Percentiles rank a stretch among this genome's conserved stretches.
Evolutionary conservation across 176 grass and related monocot genomes (phyloP).

Genomic region (Avena eriantha): DNA sequence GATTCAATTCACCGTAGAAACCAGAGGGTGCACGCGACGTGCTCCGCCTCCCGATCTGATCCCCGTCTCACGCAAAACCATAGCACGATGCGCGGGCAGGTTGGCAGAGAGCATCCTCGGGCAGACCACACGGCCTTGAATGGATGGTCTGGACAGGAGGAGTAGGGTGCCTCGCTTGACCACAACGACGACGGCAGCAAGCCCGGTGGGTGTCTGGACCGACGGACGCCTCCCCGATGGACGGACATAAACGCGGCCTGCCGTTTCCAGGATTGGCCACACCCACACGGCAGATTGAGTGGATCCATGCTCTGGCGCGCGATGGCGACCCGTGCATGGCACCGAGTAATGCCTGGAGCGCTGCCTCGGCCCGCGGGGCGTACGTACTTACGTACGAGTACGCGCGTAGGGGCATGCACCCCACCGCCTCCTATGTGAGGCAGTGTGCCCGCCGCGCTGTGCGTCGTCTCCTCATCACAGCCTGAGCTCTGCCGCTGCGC

Average conservation of each 20-base stretch:
- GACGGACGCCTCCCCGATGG: too few relatives aligned
- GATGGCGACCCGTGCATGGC: slow-evolving; percentile 15
- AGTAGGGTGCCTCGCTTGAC: too few relatives aligned
- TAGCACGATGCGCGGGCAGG: neutral
- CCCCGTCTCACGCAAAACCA: slow-evolving; percentile 24
- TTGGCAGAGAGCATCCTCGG: slow-evolving; percentile 19
- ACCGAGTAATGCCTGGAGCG: slow-evolving; percentile 16
- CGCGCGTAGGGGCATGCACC: too few relatives aligned
- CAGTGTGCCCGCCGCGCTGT: neutral
- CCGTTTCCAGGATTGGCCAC: neutral
- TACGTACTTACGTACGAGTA: neutral
- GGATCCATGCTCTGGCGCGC: slow-evolving; percentile 15
- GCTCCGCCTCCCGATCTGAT: neutral
- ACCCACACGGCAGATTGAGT: slow-evolving; percentile 5
- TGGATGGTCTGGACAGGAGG: too few relatives aligned
- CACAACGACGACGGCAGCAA: too few relatives aligned
- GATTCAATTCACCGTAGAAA: slow-evolving; percentile 21
- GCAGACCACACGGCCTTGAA: slow-evolving; percentile 25
- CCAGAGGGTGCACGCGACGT: neutral
- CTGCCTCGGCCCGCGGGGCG: neutral
- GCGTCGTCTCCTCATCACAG: neutral
- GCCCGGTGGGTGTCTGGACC: too few relatives aligned
- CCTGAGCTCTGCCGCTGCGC: neutral
- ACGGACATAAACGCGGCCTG: neutral
- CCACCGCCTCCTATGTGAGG: too few relatives aligned